Evolutionary conservation across 352 stramenopile genomes (phyloP), one percentile per base, ranked within the genome.

Genomic region (Globisporangium cylindrosporum): DNA sequence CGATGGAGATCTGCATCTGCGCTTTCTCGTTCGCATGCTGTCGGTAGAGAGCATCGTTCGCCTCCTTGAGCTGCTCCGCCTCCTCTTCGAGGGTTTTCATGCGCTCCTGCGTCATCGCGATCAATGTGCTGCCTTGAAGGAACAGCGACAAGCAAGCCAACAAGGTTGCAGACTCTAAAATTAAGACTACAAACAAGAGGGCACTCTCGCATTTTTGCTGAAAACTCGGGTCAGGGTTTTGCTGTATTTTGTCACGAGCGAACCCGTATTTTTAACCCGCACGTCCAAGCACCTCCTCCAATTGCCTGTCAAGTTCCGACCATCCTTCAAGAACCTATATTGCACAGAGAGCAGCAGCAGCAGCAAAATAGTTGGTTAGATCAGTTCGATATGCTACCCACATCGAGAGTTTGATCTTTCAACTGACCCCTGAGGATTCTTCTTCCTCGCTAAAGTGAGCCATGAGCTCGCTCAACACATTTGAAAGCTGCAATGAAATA

Each of bases 11-110:
- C 62, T 94, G 86, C 81, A 92, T 92, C 64, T 90, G 81, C 29
- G 81, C 81, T 69, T 94, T 92, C 25, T 92, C 86, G 59, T 89
- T 87, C 4, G 82, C 82, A 61, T 88, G 84, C 53, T 91, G 80
- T 53, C 76, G 75, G 41, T 90, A 89, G 0, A 92, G 71, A 43
- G 73, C 67, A 46, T 92, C 86, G 68, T 89, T 87, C 15, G 75
- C 78, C 56, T 82, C 65, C 18, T 80, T 78, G 15, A 91, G 74
- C 57, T 80, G 73, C 8, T 74, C 73, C 15, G 89, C 70, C 61
- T 92, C 81, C 24, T 89, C 73, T 54, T 88, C 74, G n/a, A 79
- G 71, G 38, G 59, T 69, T 49, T 79, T 76, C 48, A 74, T 63
- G 20, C 59, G 65, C 57, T 87, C 77, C 22, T 63, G 56, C 32